A percentile compares a stretch with the other conserved stretches of the same genome.
phyloP scores from a whole-genome alignment of 345 rosid species.

The Heritiera fomes region DNA sequence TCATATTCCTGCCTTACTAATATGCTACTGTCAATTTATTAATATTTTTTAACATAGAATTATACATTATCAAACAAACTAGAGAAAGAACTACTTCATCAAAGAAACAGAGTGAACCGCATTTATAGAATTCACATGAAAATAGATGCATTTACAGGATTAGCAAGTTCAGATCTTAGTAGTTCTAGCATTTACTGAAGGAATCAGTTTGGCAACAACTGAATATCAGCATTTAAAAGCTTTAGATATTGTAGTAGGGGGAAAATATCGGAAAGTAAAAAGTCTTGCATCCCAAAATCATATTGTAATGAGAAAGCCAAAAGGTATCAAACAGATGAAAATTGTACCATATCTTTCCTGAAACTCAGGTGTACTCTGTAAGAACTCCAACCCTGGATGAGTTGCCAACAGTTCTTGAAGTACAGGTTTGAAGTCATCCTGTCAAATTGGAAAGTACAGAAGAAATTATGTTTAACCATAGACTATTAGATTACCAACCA shows the following conservation, averaged over 20 bases:
- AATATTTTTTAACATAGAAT: background rate
- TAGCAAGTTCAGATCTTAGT: background rate
- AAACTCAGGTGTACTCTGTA: slow-evolving; percentile 97
- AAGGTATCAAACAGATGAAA: slow-evolving; percentile 12
- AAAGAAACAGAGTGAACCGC: background rate
- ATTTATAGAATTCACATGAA: background rate
- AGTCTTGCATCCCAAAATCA: background rate
- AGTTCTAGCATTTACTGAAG: slow-evolving; percentile 5
- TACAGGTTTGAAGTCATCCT: slow-evolving; percentile 93
- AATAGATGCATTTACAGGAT: background rate
- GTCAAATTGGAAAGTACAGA: slow-evolving; percentile 16
- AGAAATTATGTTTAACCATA: slow-evolving; percentile 1
- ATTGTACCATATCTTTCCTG: slow-evolving; percentile 98
- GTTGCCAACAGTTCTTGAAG: slow-evolving; percentile 88
- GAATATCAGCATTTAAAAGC: background rate
- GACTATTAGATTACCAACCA: background rate
- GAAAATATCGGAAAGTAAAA: background rate
- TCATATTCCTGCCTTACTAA: background rate
- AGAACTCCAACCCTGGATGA: slow-evolving; percentile 96
- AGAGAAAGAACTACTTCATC: background rate
- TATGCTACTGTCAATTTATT: background rate
- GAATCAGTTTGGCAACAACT: slow-evolving; percentile 9
- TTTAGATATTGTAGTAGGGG: background rate
- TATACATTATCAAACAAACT: slow-evolving; percentile 6
- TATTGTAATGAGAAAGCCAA: background rate